Conservation (phyloP, 2,329 filamentous ascomycete species). For the Penicillium occitanis region DNA sequence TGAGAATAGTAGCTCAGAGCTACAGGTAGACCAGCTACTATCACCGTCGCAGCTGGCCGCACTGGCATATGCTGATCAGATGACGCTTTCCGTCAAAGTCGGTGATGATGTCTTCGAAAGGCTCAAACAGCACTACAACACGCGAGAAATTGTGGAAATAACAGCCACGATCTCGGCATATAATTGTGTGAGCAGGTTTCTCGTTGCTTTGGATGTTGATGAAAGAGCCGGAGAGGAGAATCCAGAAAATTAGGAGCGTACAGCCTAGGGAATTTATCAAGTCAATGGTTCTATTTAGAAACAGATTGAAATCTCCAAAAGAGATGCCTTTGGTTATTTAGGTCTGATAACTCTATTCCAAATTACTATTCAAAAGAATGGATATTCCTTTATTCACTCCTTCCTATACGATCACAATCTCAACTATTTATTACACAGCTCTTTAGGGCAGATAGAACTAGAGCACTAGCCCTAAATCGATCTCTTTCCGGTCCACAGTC, state of each 20-base stretch:
- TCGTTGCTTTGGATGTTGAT: slow-evolving; percentile 7
- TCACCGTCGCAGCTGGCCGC: background rate
- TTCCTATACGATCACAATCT: too few relatives aligned
- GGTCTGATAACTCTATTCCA: background rate
- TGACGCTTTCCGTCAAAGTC: background rate
- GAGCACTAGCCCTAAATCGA: too few relatives aligned
- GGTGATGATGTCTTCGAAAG: background rate
- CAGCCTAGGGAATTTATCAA: background rate
- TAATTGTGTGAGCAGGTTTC: background rate
- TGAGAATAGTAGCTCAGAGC: background rate
- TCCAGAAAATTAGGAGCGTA: background rate
- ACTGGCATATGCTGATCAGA: background rate
- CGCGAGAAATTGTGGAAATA: background rate
- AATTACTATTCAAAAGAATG: background rate
- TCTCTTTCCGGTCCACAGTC: too few relatives aligned
- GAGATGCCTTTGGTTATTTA: background rate
- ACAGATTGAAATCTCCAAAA: background rate
- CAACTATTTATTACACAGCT: too few relatives aligned
- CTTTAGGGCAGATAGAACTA: too few relatives aligned
- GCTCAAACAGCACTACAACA: background rate
- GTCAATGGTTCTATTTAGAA: background rate
- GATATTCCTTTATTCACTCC: too few relatives aligned
- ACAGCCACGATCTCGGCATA: background rate
- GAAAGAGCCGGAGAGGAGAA: background rate
- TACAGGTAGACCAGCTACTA: background rate